phyloP scores from a whole-genome alignment of 306 rosid genomes.

The Casuarina glauca region DNA sequence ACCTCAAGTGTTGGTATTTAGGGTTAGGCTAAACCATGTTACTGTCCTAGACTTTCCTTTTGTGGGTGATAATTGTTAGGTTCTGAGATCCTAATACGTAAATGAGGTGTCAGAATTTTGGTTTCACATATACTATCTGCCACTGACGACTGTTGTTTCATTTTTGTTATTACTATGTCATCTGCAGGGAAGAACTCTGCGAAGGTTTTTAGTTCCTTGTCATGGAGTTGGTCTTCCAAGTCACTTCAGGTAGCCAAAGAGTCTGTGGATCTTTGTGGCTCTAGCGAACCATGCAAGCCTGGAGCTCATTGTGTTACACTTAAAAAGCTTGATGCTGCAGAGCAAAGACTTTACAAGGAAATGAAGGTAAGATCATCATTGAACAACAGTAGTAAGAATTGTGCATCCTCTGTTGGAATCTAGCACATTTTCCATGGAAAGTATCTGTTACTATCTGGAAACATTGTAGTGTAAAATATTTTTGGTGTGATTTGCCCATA shows the following conservation, averaged over 20 bases:
- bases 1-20: not conserved
- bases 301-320: slow-evolving; percentile 94
- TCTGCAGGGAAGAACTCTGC: slow-evolving; percentile 78
- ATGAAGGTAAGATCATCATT: slow-evolving; percentile 59
- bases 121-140: not conserved
- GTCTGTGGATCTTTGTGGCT: slow-evolving; percentile 38
- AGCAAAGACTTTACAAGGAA: slow-evolving; percentile 72
- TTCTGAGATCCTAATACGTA: not conserved
- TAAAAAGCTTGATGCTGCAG: slow-evolving; percentile 61
- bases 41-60: not conserved
- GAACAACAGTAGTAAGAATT: slow-evolving; percentile 15
- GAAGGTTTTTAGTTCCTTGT: slow-evolving; percentile 77
- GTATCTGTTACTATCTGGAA: not conserved
- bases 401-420: slow-evolving; percentile 13
- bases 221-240: slow-evolving; percentile 75
- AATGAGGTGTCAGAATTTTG: not conserved
- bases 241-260: slow-evolving; percentile 59
- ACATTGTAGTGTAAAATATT: not conserved
- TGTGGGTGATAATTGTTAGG: not conserved
- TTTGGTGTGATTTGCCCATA: not conserved
- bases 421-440: not conserved
- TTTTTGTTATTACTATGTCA: slow-evolving; percentile 17
- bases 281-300: slow-evolving; percentile 81
- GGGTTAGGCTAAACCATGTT: not conserved
- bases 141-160: not conserved